phyloP scores from a whole-genome alignment of 768 basidiomycete species.

The Hygrophoropsis aurantiaca region DNA sequence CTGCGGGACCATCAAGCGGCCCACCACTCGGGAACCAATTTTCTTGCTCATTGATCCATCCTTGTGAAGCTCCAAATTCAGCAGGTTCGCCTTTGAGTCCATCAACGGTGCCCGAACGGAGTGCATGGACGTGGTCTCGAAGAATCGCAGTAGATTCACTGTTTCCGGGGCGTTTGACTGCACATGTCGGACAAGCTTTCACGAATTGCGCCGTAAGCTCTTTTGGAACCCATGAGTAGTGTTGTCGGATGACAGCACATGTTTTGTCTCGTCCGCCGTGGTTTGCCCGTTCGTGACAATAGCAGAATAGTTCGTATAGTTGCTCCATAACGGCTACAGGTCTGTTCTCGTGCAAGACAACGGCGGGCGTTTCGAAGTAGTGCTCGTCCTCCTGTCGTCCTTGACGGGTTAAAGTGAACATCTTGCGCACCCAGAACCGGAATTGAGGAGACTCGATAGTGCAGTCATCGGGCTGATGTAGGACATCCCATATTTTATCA shows the following conservation, averaged over 20 bases:
- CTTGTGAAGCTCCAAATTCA: background rate
- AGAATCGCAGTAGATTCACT: constrained; percentile 15
- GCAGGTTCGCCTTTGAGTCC: background rate
- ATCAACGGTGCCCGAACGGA: no score
- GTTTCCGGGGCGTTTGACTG: constrained; percentile 40
- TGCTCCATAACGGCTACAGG: constrained; percentile 78
- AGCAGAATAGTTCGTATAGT: constrained; percentile 75
- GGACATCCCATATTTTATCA: constrained; percentile 69
- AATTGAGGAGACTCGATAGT: constrained; percentile 62
- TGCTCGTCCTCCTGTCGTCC: constrained; percentile 12
- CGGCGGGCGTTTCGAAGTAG: constrained; percentile 21
- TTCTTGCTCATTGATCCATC: background rate
- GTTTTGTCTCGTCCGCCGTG: constrained; percentile 86
- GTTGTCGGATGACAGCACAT: constrained; percentile 57
- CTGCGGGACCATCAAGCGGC: background rate
- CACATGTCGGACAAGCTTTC: constrained; percentile 77
- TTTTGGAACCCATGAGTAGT: constrained; percentile 85
- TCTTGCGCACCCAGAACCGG: constrained; percentile 82
- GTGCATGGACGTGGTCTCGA: background rate
- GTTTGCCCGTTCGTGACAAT: constrained; percentile 61
- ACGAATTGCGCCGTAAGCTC: constrained; percentile 79
- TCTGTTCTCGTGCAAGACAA: constrained; percentile 69
- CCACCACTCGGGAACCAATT: background rate
- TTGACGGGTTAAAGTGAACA: constrained; percentile 55
- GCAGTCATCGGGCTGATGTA: constrained; percentile 50